A percentile compares a stretch with the other conserved stretches of the same genome.
These are phyloP conservation scores for Trichoderma sp. DNA, from an alignment of 2,329 filamentous ascomycete species.

Conservation along the genomic window DNA sequence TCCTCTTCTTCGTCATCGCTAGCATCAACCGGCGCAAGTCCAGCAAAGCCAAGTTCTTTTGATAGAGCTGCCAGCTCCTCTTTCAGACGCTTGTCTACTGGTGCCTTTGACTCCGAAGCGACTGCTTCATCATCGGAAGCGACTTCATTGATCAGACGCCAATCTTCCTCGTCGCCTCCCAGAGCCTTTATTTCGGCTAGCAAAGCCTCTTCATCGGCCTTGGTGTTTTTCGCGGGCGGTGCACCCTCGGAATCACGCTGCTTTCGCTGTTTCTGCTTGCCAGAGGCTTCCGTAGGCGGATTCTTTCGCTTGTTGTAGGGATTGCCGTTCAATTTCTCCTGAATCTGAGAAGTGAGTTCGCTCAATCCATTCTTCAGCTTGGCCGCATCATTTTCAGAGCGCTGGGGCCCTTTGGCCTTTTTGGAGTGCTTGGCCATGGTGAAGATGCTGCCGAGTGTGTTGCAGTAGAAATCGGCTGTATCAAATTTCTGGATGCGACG, in stretches of 20 bases:
- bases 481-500: conserved; percentile 8
- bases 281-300: conserved; percentile 36
- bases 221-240: conserved; percentile 27
- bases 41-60: conserved; percentile 40
- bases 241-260: conserved; percentile 35
- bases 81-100: conserved; percentile 43
- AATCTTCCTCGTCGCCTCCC: conserved; percentile 63
- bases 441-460: background rate
- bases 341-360: conserved; percentile 56
- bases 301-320: conserved; percentile 50
- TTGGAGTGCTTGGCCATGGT: conserved; percentile 39
- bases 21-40: conserved; percentile 35
- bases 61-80: conserved; percentile 39
- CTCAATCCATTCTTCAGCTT: conserved; percentile 53
- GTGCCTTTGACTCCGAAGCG: conserved; percentile 32
- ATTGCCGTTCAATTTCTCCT: conserved; percentile 46
- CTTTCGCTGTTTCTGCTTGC: conserved; percentile 38
- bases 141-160: conserved; percentile 58
- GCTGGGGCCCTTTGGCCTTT: conserved; percentile 35
- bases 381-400: conserved; percentile 23
- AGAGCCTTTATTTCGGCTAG: conserved; percentile 64
- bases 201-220: conserved; percentile 42
- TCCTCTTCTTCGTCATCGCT: conserved; percentile 38
- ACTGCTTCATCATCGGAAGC: conserved; percentile 42
- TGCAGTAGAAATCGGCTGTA: background rate